phyloP scores from a whole-genome alignment of 441 rosid genomes.

The Gossypium trilobum region DNA sequence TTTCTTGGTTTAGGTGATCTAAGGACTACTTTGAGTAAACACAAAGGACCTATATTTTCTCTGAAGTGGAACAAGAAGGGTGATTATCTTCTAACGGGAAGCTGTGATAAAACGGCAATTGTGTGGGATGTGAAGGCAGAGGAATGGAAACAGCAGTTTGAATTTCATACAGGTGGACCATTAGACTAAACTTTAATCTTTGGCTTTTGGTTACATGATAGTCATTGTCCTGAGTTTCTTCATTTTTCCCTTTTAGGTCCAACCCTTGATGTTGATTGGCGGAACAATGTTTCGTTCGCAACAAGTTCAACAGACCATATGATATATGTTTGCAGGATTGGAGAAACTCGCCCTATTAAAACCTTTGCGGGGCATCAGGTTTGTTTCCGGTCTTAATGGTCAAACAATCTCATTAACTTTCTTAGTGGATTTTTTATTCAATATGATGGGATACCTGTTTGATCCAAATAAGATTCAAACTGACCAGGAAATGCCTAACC shows the following conservation, averaged over 20 bases:
- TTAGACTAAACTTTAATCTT: conserved; percentile 9
- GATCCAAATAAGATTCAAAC: conserved; percentile 1
- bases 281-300: conserved; percentile 86
- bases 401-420: conserved; percentile 4
- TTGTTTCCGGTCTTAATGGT: conserved; percentile 20
- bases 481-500: neutral
- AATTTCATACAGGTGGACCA: conserved; percentile 69
- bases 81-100: conserved; percentile 94
- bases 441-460: neutral
- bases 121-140: conserved; percentile 97
- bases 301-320: conserved; percentile 88
- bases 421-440: neutral
- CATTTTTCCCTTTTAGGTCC: conserved; percentile 50
- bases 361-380: conserved; percentile 93
- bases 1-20: conserved; percentile 53
- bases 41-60: conserved; percentile 91
- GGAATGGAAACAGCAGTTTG: conserved; percentile 93
- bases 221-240: neutral
- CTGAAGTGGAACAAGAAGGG: conserved; percentile 98
- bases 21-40: conserved; percentile 74
- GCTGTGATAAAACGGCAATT: conserved; percentile 89
- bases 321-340: conserved; percentile 94
- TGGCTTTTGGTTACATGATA: neutral
- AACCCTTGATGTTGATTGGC: conserved; percentile 99
- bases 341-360: conserved; percentile 66